Conservation (phyloP, 306 rosid genomes). For the Vigna radiata region DNA sequence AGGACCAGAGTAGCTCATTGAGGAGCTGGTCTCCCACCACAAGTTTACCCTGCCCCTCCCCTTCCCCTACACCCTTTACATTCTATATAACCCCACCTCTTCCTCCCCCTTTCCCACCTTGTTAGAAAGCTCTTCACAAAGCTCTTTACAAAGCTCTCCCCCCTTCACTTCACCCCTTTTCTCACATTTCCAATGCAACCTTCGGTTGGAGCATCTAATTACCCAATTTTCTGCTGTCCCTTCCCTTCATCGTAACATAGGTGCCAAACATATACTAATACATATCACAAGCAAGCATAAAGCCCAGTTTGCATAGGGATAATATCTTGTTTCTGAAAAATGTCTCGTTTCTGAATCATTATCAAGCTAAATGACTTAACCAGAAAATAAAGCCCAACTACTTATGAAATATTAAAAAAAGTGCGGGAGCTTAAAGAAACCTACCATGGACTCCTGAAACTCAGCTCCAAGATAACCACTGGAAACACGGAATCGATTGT, state of each 20-base stretch:
- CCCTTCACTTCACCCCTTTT: not conserved
- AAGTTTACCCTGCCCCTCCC: not conserved
- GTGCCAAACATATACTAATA: not conserved
- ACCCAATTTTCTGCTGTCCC: not conserved
- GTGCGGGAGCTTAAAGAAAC: constrained; percentile 27
- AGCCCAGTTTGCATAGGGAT: constrained; percentile 17
- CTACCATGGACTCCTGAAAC: constrained; percentile 83
- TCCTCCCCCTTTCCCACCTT: not conserved
- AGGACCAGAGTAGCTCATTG: not conserved
- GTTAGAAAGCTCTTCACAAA: not conserved
- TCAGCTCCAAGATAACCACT: constrained; percentile 96
- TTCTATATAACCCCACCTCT: not conserved
- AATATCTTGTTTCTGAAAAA: not conserved
- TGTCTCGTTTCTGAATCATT: constrained; percentile 4
- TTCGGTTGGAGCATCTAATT: too few species aligned
- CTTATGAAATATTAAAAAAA: constrained; percentile 9
- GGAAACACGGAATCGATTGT: constrained; percentile 78
- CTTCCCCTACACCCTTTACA: constrained; percentile 2
- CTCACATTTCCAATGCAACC: not conserved
- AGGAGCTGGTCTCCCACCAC: not conserved
- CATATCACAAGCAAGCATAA: not conserved
- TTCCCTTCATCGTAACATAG: not conserved
- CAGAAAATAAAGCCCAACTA: constrained; percentile 23
- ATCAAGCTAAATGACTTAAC: constrained; percentile 20
- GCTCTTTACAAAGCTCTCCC: not conserved